These are phyloP conservation scores for Nidula microcarpa DNA, from an alignment of 768 basidiomycete genomes.

Conservation along the genomic window DNA sequence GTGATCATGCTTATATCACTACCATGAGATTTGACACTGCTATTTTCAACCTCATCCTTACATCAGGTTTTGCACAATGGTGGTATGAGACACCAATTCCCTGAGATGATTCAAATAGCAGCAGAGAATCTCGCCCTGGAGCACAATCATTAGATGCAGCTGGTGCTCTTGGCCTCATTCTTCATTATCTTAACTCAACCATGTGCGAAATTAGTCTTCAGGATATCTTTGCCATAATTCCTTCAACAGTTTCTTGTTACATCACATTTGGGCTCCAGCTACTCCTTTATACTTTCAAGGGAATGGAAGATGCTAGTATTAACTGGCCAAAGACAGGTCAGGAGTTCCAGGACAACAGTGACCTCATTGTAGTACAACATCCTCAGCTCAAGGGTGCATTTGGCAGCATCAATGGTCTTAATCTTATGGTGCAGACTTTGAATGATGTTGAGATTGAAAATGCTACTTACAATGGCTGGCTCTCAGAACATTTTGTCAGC, in stretches of 20 bases:
- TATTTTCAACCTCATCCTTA: conserved; percentile 30
- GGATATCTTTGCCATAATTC: conserved; percentile 36
- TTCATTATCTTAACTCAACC: conserved; percentile 33
- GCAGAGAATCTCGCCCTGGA: conserved; percentile 17
- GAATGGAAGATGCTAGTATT: conserved; percentile 21
- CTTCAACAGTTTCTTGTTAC: conserved; percentile 27
- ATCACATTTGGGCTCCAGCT: conserved; percentile 22
- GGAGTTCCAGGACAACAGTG: conserved; percentile 19
- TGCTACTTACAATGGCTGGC: conserved; percentile 43
- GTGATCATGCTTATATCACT: conserved; percentile 38
- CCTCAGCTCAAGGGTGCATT: conserved; percentile 32
- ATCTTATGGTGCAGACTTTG: conserved; percentile 29
- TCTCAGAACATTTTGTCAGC: conserved; percentile 34
- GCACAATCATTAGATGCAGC: conserved; percentile 28
- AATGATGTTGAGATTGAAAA: conserved; percentile 40
- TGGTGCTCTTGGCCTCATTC: conserved; percentile 33
- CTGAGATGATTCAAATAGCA: conserved; percentile 13
- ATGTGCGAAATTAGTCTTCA: conserved; percentile 31
- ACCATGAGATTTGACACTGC: conserved; percentile 39
- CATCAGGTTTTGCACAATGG: conserved; percentile 21
- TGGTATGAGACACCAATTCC: conserved; percentile 16
- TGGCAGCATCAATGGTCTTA: conserved; percentile 37
- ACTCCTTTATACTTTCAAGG: conserved; percentile 19
- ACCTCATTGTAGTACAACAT: conserved; percentile 19
- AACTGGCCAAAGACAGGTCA: conserved; percentile 14